Conservation (phyloP, 2,329 filamentous ascomycete species). For the Didymella pinodella region DNA sequence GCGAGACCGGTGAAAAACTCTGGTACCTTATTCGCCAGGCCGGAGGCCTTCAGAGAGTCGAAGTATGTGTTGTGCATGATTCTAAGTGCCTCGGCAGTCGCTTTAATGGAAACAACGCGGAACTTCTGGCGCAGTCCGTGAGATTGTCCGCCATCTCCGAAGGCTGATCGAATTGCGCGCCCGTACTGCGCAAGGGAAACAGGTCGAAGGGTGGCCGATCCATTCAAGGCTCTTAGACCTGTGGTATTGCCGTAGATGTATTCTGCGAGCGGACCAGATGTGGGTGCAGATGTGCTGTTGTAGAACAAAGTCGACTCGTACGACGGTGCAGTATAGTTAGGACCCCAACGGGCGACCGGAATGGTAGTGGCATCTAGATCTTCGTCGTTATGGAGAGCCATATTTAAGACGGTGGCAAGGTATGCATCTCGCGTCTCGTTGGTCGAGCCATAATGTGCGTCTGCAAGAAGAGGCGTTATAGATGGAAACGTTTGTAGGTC, state of each 20-base stretch:
- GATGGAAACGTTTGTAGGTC: neutral
- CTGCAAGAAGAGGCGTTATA: neutral
- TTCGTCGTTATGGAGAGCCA: neutral
- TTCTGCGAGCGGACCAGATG: slow-evolving; percentile 19
- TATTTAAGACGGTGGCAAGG: neutral
- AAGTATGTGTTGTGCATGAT: slow-evolving; percentile 33
- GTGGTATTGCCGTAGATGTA: slow-evolving; percentile 22
- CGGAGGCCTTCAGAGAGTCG: slow-evolving; percentile 6
- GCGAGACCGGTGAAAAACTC: slow-evolving; percentile 30
- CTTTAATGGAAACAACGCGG: slow-evolving; percentile 25
- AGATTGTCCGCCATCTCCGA: slow-evolving; percentile 22
- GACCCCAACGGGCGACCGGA: neutral
- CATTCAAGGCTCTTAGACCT: slow-evolving; percentile 20
- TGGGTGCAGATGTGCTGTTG: slow-evolving; percentile 26
- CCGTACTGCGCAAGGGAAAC: slow-evolving; percentile 24
- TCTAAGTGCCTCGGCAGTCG: slow-evolving; percentile 18
- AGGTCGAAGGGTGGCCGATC: slow-evolving; percentile 21
- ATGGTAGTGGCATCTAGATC: neutral
- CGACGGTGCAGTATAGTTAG: neutral
- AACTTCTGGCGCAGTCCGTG: slow-evolving; percentile 30
- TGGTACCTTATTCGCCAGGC: slow-evolving; percentile 21
- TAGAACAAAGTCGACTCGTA: slow-evolving; percentile 25
- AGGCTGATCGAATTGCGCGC: slow-evolving; percentile 17
- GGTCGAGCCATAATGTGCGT: neutral
- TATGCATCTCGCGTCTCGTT: neutral